Conservation (phyloP, 2,329 filamentous ascomycete genomes). For the Chaetothyriales sp. region DNA sequence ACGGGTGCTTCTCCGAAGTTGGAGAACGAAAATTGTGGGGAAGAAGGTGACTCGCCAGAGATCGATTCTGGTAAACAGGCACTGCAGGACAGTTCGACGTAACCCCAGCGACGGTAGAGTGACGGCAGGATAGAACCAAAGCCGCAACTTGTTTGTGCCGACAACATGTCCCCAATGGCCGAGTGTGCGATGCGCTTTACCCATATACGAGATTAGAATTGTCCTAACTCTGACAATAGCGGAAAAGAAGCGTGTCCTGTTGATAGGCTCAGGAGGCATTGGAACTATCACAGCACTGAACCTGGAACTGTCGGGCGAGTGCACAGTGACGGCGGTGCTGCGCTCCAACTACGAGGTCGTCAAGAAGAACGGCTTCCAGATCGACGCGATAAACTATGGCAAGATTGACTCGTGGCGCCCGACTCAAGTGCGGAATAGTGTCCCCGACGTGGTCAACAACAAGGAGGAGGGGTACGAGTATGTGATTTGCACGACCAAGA, state of each 20-base stretch:
- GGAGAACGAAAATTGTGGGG: no score
- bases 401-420: constrained; percentile 38
- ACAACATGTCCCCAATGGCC: no score
- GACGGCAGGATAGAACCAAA: no score
- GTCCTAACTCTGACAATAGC: constrained; percentile 3
- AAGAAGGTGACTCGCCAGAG: no score
- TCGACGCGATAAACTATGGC: constrained; percentile 41
- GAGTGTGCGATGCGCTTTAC: background rate
- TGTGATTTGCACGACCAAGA: constrained; percentile 46
- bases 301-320: constrained; percentile 38
- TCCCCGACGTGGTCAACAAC: constrained; percentile 32
- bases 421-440: constrained; percentile 33
- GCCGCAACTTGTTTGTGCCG: no score
- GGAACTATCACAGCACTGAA: constrained; percentile 46
- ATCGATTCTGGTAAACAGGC: no score
- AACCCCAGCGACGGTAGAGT: no score
- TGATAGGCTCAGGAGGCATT: constrained; percentile 45
- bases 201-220: background rate
- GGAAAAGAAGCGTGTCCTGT: constrained; percentile 31
- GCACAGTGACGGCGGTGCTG: constrained; percentile 41
- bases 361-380: constrained; percentile 37
- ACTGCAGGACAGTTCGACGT: no score
- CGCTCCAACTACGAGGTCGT: constrained; percentile 44
- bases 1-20: no score
- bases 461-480: constrained; percentile 36